Base-by-base conservation (phyloP, 2,329 filamentous ascomycete species). In the Geosmithia putterillii region DNA sequence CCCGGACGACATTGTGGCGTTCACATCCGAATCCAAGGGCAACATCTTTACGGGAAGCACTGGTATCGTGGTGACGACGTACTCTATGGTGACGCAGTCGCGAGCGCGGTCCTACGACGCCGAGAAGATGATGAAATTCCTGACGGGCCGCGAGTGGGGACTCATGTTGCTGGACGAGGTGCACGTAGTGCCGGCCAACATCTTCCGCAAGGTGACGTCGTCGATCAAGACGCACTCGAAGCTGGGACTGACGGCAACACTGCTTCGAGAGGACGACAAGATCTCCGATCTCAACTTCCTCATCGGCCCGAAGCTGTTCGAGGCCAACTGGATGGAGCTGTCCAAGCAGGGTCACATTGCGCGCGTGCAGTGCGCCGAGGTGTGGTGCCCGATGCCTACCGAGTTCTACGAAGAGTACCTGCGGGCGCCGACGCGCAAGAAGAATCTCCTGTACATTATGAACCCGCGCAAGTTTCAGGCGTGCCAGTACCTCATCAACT, bases 271-370 rank as follows among this genome's bases (percentile, higher is more conserved):
- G 64, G 92, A 98, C 56, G 90, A 98, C 70, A 96, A 96, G 67
- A 98, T 98, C 57, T 86, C 86, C 21, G 89, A 96, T 69, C 65
- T 98, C 39, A 98, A 98, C 61, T 98, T 96, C 58, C 67, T 98
- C 46, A 96, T 98, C 54, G 92, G 92, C 0, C 92, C 92, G 1
- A 98, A 98, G 61, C 71, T 98, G 1, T 98, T 95, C 58, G 92
- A 98, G 63, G 92, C 92, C 22, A 98, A 98, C 60, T 98, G 92
- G 92, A 95, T 96, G 81, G 92, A 98, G 61, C 75, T 98, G 36
- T 92, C 90, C 1, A 86, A 95, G 55, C 88, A 95, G 63, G 92
- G 92, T 1, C 89, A 95, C 57, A 98, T 98, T 59, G 92, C 92
- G 32, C 83, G 87, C 52, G 92, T 98, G 2, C 92, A 98, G 61